These are phyloP conservation scores for Apiotrichum gracile DNA, from an alignment of 1,284 basidiomycete genomes.

Conservation along the genomic window DNA sequence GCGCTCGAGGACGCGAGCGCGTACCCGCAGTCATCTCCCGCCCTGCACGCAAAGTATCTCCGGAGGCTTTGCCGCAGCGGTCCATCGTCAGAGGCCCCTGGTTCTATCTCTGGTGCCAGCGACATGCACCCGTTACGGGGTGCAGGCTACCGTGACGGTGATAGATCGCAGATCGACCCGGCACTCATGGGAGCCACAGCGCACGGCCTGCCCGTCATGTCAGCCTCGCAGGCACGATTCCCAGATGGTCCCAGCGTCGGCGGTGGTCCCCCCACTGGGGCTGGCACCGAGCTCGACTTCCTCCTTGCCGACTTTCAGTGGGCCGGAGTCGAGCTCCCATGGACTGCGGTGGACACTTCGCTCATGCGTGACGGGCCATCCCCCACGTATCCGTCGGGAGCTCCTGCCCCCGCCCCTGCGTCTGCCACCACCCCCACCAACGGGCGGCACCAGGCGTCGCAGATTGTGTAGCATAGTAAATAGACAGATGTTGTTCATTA, in stretches of 20 bases:
- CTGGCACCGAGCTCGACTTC: slow-evolving; percentile 26
- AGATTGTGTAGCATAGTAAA: slow-evolving; percentile 3
- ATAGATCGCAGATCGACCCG: slow-evolving; percentile 2
- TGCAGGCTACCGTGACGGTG: not conserved
- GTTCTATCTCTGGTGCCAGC: not conserved
- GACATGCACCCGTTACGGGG: not conserved
- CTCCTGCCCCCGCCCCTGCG: not conserved
- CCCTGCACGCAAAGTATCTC: slow-evolving; percentile 32
- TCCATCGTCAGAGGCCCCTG: not conserved
- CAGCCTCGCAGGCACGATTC: not conserved
- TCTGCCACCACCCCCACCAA: not conserved
- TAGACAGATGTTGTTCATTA: not conserved
- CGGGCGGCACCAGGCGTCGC: not conserved
- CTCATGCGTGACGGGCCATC: not conserved
- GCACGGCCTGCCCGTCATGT: not conserved
- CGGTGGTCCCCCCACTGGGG: not conserved
- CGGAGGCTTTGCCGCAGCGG: slow-evolving; percentile 21
- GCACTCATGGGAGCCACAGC: not conserved
- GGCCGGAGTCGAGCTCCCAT: slow-evolving; percentile 21
- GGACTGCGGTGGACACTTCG: slow-evolving; percentile 15
- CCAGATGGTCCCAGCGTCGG: not conserved
- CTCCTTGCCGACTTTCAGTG: slow-evolving; percentile 27
- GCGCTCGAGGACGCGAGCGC: slow-evolving; percentile 24
- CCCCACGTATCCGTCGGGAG: not conserved
- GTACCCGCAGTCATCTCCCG: slow-evolving; percentile 29